Evolutionary conservation across 257 asterid genomes (phyloP).

Genomic region (Sherardia arvensis): DNA sequence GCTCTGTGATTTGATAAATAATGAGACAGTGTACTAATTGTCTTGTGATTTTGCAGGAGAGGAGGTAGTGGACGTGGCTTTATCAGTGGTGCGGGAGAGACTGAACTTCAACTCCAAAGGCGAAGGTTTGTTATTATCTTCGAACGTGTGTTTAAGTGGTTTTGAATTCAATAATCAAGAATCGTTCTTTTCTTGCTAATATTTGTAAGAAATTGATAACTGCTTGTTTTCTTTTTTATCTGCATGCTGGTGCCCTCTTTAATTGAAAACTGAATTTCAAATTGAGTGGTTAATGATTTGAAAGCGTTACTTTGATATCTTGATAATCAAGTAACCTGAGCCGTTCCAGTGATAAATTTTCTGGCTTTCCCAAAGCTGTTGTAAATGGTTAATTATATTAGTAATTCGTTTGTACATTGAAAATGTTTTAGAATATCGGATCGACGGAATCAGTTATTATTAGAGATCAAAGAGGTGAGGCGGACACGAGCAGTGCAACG

Average conservation of each 20-base stretch:
- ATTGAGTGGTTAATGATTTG: background rate
- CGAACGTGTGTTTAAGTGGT: too few relatives aligned
- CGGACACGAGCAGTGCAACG: slow-evolving; percentile 89
- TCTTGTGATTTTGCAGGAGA: slow-evolving; percentile 53
- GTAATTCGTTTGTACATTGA: background rate
- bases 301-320: background rate
- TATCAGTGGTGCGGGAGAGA: slow-evolving; percentile 98
- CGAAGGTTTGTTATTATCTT: slow-evolving; percentile 47
- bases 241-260: too few relatives aligned
- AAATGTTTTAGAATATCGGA: slow-evolving; percentile 57
- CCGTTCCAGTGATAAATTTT: background rate
- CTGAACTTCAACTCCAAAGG: slow-evolving; percentile 96
- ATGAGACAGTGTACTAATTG: background rate
- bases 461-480: slow-evolving; percentile 88
- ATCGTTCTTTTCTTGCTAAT: background rate
- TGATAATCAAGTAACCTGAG: background rate
- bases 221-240: too few relatives aligned
- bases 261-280: too few relatives aligned
- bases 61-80: slow-evolving; percentile 99
- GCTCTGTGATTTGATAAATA: background rate
- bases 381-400: background rate
- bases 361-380: background rate
- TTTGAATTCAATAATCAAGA: background rate
- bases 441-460: slow-evolving; percentile 57
- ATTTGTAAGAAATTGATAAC: background rate